Evolutionary conservation across 2,329 filamentous ascomycete species (phyloP), one percentile per base, ranked within the genome.

Genomic region (Cercospora zeae-maydis): DNA sequence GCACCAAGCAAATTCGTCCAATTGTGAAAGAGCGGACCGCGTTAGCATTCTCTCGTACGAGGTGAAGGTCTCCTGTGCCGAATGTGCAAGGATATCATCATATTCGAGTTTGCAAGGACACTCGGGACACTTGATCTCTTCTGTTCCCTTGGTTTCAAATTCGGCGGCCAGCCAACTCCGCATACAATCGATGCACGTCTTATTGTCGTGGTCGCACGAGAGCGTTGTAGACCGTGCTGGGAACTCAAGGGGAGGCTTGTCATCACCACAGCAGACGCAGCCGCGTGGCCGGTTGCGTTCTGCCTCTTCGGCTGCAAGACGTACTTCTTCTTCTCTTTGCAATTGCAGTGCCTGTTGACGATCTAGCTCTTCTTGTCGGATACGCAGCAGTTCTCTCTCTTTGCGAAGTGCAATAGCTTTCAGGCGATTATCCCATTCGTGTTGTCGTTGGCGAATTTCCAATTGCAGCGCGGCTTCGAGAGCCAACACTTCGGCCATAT

Each of bases 1-100:
- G 66, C 84, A 87, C 80, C 82, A 85, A 13, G 79, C 71, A 66
- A 85, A 86, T 33, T 79, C 79, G 0, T 77, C 74, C 1, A 79
- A 73, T 19, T 74, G 70, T 16, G 78, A 76, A 58, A 85, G 73
- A 10, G 77, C 78, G 10, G 77, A 76, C 16, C 79, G 76, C 2
- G 80, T 73, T 5, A 78, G 72, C 34, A 84, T 72, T 0, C 70
- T 73, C 56, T 83, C 79, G 64, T 84, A 84, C 76, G 75, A 76
- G 9, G 74, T 70, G 61, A 83, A 83, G 0, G 78, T 78, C 4
- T 78, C 74, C 0, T 70, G 55, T 14, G 80, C 76, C 1, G 83
- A 82, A 58, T 78, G 80, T 0, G 73, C 73, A 62, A 78, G 75
- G 2, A 86, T 76, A 16, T 82, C 80, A 14, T 74, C 70, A 64